A percentile compares a stretch with the other conserved stretches of the same genome.
Conservation (phyloP, 176 grass and related monocot genomes). For the Echinochloa phyllopogon region DNA sequence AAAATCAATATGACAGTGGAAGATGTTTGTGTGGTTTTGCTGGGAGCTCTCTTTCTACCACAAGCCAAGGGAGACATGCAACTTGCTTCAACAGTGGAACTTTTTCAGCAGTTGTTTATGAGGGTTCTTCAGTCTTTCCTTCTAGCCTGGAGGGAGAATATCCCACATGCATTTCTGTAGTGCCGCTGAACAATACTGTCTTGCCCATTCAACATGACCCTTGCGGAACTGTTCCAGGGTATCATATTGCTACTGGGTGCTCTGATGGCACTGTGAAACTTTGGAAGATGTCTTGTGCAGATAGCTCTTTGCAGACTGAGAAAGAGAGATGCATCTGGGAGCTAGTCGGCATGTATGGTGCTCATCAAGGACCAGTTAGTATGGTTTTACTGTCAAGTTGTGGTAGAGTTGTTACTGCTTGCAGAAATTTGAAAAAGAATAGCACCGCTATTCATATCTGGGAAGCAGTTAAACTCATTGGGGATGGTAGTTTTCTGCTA, state of each 20-base stretch:
- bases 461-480: slow-evolving; percentile 69
- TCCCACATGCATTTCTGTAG: slow-evolving; percentile 69
- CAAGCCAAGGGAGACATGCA: slow-evolving; percentile 53
- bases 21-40: slow-evolving; percentile 51
- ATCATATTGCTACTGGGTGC: slow-evolving; percentile 83
- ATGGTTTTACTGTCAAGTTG: slow-evolving; percentile 67
- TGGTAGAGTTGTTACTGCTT: slow-evolving; percentile 77
- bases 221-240: slow-evolving; percentile 50
- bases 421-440: slow-evolving; percentile 50
- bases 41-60: slow-evolving; percentile 38
- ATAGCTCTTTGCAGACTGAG: slow-evolving; percentile 46
- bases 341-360: slow-evolving; percentile 73
- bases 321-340: slow-evolving; percentile 63
- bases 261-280: slow-evolving; percentile 80
- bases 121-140: slow-evolving; percentile 68
- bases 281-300: slow-evolving; percentile 65
- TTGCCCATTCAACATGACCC: slow-evolving; percentile 57
- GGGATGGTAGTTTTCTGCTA: slow-evolving; percentile 72
- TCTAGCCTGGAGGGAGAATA: slow-evolving; percentile 48
- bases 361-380: slow-evolving; percentile 61
- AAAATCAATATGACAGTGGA: slow-evolving; percentile 46
- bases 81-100: slow-evolving; percentile 57
- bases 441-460: slow-evolving; percentile 72
- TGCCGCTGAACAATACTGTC: slow-evolving; percentile 48
- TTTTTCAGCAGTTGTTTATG: slow-evolving; percentile 54